These are phyloP conservation scores for Solanum pennellii DNA, from an alignment of 257 asterid genomes.

Conservation along the genomic window DNA sequence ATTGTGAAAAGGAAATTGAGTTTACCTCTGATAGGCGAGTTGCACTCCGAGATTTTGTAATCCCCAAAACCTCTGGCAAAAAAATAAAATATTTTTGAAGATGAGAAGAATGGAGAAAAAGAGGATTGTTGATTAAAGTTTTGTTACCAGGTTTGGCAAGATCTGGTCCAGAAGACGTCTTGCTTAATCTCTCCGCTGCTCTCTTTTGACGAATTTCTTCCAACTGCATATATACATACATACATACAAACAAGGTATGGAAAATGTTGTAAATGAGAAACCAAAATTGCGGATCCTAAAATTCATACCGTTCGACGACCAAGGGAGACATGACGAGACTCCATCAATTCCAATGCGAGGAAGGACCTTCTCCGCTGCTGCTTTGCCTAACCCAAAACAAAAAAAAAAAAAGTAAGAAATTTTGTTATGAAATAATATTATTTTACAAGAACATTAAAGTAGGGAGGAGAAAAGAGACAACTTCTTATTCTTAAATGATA, in stretches of 20 bases:
- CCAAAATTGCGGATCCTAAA: background rate
- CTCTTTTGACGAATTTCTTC: slow-evolving; percentile 96
- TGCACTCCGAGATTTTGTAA: slow-evolving; percentile 69
- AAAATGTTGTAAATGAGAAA: background rate
- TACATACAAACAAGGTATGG: background rate
- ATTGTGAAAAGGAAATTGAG: background rate
- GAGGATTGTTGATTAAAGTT: background rate
- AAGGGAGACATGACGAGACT: slow-evolving; percentile 77
- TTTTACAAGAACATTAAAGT: too few species aligned
- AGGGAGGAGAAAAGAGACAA: too few species aligned
- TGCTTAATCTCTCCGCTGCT: slow-evolving; percentile 80
- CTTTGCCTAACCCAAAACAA: background rate
- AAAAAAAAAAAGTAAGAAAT: too few species aligned
- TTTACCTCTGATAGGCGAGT: slow-evolving; percentile 73
- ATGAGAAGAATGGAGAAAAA: background rate
- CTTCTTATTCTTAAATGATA: too few species aligned
- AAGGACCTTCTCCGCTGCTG: background rate
- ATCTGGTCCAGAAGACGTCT: slow-evolving; percentile 74
- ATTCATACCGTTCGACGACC: slow-evolving; percentile 80
- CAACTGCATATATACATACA: slow-evolving; percentile 30
- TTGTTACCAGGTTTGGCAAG: slow-evolving; percentile 21
- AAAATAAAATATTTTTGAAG: background rate
- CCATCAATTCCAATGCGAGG: slow-evolving; percentile 23
- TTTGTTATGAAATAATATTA: too few species aligned
- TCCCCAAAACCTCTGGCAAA: slow-evolving; percentile 39